Conservation (phyloP, 805 yeast species). For the Maudiozyma turicensis region DNA sequence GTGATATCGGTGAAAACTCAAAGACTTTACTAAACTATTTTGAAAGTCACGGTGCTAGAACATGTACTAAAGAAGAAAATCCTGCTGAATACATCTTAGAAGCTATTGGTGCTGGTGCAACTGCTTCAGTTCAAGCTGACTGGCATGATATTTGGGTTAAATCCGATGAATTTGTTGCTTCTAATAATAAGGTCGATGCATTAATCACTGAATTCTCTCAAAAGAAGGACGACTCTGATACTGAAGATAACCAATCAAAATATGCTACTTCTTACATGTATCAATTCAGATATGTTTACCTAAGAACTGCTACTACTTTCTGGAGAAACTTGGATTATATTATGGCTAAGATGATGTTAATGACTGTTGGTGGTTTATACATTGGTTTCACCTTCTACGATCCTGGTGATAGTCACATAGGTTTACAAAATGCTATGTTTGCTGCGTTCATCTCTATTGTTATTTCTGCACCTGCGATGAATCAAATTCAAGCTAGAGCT, state of each 20-base stretch:
- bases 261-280: constrained; percentile 17
- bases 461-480: constrained; percentile 33
- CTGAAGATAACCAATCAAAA: constrained; percentile 9
- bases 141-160: constrained; percentile 49
- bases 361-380: constrained; percentile 36
- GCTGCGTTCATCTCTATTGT: constrained; percentile 32
- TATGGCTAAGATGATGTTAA: constrained; percentile 35
- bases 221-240: constrained; percentile 4
- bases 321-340: constrained; percentile 37
- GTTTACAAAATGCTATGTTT: constrained; percentile 31
- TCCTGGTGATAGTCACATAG: constrained; percentile 38
- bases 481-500: constrained; percentile 32
- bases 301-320: constrained; percentile 17
- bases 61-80: constrained; percentile 44
- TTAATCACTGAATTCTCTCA: constrained; percentile 38
- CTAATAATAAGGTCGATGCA: constrained; percentile 34
- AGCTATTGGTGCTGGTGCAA: constrained; percentile 68
- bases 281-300: constrained; percentile 31
- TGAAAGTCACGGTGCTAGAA: constrained; percentile 56
- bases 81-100: constrained; percentile 66
- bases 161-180: constrained; percentile 31
- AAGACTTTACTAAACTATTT: constrained; percentile 46
- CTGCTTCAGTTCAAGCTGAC: constrained; percentile 42
- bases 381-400: constrained; percentile 49
- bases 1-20: constrained; percentile 52